Base-by-base conservation (phyloP, 2,329 filamentous ascomycete genomes). In the Chrysoporthe deuterocubensis region DNA sequence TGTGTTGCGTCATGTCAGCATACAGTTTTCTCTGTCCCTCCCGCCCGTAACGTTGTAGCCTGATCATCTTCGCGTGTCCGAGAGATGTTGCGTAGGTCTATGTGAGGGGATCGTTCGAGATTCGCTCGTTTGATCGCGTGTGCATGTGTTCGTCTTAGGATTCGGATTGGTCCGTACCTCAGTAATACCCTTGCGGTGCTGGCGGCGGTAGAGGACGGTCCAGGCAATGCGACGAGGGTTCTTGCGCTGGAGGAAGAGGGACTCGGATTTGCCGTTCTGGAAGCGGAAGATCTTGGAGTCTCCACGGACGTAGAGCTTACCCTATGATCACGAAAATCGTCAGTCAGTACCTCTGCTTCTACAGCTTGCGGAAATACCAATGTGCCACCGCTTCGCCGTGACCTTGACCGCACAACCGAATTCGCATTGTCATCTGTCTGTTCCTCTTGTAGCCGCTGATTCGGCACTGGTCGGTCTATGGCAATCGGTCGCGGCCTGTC, bases 251-350 rank as follows among this genome's bases (percentile, higher is more conserved):
- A 98, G 93, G 91, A 99, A 99, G 76, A 99, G 93, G 76, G 94
- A 97, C 88, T 99, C 96, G 85, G 93, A 95, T 89, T 99, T 99
- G 88, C 96, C 94, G 87, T 97, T 97, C 87, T 97, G 94, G 92
- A 99, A 99, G 82, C 96, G 94, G 92, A 99, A 99, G 89, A 98
- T 90, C 90, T 98, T 99, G 94, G 92, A 97, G 90, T 99, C 96
- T 82, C 95, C 94, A 85, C 96, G 94, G 89, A 99, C 88, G 88
- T 95, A 99, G 87, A 99, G 92, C 89, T 98, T 98, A 88, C 96
- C 96, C 96, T 98, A 82, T 80, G 79, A 62, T 67, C 64, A 34
- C 70, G 70, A 71, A 62, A 64, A 70, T 60, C 59, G 73, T 79
- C 74, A 79, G 78, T 69, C 74, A 79, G 78, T 69, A 69, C 69